phyloP scores from a whole-genome alignment of 176 grass and related monocot species.

The Cymbopogon citratus region DNA sequence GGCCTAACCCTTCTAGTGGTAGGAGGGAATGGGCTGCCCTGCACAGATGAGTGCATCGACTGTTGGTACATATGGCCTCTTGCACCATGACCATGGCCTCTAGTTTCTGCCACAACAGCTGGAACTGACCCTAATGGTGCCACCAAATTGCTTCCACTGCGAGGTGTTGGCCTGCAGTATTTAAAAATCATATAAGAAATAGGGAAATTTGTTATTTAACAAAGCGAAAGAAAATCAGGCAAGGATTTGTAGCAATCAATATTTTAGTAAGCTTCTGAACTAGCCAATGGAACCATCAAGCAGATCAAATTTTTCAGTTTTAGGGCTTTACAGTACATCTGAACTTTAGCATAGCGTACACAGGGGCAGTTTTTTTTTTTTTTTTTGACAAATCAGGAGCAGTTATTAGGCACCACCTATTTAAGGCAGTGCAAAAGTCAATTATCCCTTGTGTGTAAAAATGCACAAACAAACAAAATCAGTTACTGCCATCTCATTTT shows the following conservation, averaged over 20 bases:
- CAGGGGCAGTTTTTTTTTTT: background rate
- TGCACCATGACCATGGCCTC: conserved; percentile 20
- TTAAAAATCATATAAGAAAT: too few species aligned
- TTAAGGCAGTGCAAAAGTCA: too few species aligned
- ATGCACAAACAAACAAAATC: too few species aligned
- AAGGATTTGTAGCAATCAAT: background rate
- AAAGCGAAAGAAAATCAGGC: background rate
- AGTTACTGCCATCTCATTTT: too few species aligned
- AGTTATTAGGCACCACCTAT: too few species aligned
- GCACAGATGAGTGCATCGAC: conserved; percentile 43
- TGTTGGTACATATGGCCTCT: conserved; percentile 55
- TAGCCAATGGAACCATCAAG: background rate
- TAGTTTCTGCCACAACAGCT: too few species aligned
- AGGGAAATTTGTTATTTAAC: background rate
- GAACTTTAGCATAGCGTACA: conserved; percentile 9
- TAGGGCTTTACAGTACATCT: background rate
- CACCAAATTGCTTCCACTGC: too few species aligned
- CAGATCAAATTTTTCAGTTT: conserved; percentile 16
- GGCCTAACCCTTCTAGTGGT: conserved; percentile 64
- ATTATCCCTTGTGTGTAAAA: too few species aligned
- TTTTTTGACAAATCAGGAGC: too few species aligned
- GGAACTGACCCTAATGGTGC: background rate
- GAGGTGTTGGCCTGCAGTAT: too few species aligned
- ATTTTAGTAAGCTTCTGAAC: conserved; percentile 9
- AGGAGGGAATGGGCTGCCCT: conserved; percentile 43